Percentiles rank a stretch among this genome's conserved stretches.
phyloP scores from a whole-genome alignment of 1,284 basidiomycete species.

The Coniophora puteana region DNA sequence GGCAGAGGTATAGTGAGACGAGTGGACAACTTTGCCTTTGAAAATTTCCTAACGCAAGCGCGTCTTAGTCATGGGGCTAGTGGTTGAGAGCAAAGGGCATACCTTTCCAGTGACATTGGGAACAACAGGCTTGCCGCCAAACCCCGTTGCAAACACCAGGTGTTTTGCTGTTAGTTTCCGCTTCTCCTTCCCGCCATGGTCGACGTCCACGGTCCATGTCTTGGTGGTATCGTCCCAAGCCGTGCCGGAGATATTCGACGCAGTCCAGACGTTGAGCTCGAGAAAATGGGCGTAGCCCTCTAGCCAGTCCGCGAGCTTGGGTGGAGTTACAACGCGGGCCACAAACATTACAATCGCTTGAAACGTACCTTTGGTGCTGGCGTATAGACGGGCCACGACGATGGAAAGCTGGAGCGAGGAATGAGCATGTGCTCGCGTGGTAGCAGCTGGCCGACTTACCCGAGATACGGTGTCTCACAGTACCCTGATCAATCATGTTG shows the following conservation, averaged over 20 bases:
- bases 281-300: constrained; percentile 52
- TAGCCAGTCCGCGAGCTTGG: constrained; percentile 54
- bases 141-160: constrained; percentile 37
- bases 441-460: constrained; percentile 13
- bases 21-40: constrained; percentile 31
- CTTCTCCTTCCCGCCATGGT: constrained; percentile 20
- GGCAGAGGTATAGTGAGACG: constrained; percentile 32
- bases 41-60: constrained; percentile 23
- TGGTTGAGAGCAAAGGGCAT: neutral
- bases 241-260: constrained; percentile 36
- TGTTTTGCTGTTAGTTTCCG: constrained; percentile 32
- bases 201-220: constrained; percentile 34
- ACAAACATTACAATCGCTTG: neutral
- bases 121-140: constrained; percentile 31
- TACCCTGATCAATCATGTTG: constrained; percentile 9
- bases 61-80: neutral
- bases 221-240: constrained; percentile 30
- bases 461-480: constrained; percentile 23
- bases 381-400: constrained; percentile 36
- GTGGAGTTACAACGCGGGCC: neutral
- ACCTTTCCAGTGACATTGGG: constrained; percentile 26
- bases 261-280: constrained; percentile 57
- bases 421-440: neutral
- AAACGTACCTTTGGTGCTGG: constrained; percentile 29
- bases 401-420: constrained; percentile 25